Conservation (phyloP, 2,329 filamentous ascomycete genomes). For the Colletotrichum tofieldiae region DNA sequence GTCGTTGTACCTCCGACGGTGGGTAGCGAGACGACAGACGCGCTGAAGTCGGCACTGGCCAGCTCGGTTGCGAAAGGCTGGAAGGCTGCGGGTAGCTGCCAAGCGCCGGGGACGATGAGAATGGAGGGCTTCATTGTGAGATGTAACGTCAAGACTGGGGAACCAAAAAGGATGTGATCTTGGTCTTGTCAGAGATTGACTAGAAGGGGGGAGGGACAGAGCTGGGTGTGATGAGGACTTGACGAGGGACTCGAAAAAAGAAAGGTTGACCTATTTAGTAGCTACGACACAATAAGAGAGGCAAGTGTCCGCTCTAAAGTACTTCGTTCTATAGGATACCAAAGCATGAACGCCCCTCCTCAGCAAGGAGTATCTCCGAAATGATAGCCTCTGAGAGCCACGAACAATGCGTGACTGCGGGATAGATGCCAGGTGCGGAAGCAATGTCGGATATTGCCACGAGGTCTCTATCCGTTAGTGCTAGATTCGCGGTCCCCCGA, state of each 20-base stretch:
- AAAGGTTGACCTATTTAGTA: slow-evolving; percentile 20
- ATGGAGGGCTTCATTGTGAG: slow-evolving; percentile 47
- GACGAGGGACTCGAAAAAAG: neutral
- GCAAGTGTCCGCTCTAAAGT: slow-evolving; percentile 31
- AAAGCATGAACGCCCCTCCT: slow-evolving; percentile 18
- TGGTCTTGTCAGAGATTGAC: slow-evolving; percentile 33
- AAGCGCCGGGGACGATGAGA: slow-evolving; percentile 59
- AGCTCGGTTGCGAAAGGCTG: slow-evolving; percentile 37
- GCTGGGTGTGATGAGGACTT: neutral
- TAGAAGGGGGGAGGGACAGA: neutral
- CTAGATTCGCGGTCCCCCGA: slow-evolving; percentile 3
- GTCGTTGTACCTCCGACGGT: slow-evolving; percentile 51
- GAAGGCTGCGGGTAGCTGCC: slow-evolving; percentile 54
- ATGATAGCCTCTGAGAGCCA: slow-evolving; percentile 14
- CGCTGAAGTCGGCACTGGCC: slow-evolving; percentile 44
- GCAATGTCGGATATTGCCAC: slow-evolving; percentile 20
- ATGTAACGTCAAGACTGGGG: neutral
- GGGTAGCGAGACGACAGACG: slow-evolving; percentile 51
- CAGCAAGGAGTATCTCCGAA: slow-evolving; percentile 34
- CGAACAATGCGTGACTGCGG: slow-evolving; percentile 6
- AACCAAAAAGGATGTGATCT: slow-evolving; percentile 8
- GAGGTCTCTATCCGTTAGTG: slow-evolving; percentile 17
- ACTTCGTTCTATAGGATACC: slow-evolving; percentile 10
- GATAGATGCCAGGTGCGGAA: neutral
- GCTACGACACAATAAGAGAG: neutral